Evolutionary conservation across 441 rosid species (phyloP).

Genomic region (Rhodomyrtus psidioides): DNA sequence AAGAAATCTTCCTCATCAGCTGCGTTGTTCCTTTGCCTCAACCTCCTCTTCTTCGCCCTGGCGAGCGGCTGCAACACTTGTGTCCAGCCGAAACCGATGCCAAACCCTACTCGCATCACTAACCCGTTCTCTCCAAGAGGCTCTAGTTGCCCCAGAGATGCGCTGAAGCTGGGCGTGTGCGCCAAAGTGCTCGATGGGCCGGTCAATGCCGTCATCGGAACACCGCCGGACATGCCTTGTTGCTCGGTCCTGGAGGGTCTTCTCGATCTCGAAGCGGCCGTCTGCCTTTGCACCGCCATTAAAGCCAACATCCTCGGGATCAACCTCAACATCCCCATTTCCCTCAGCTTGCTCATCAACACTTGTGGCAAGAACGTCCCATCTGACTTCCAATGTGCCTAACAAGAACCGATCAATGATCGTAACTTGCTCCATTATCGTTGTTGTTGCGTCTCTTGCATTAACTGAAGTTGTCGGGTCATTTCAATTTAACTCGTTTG

Average conservation of each 20-base stretch:
- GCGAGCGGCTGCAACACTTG: slow-evolving; percentile 42
- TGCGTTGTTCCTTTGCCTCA: slow-evolving; percentile 23
- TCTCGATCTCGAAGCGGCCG: slow-evolving; percentile 55
- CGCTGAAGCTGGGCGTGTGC: slow-evolving; percentile 47
- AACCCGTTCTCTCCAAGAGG: slow-evolving; percentile 10
- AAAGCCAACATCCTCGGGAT: slow-evolving; percentile 66
- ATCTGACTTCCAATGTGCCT: slow-evolving; percentile 57
- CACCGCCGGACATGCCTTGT: slow-evolving; percentile 47
- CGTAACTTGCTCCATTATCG: background rate
- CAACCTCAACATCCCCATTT: slow-evolving; percentile 48
- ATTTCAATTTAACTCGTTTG: background rate
- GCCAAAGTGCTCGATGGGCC: slow-evolving; percentile 44
- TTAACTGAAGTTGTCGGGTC: background rate
- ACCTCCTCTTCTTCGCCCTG: slow-evolving; percentile 25
- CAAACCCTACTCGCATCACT: slow-evolving; percentile 22
- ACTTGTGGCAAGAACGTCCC: slow-evolving; percentile 62
- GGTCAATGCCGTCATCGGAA: slow-evolving; percentile 34
- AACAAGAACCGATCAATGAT: background rate
- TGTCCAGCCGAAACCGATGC: slow-evolving; percentile 29
- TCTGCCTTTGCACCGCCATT: slow-evolving; percentile 72
- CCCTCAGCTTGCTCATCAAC: slow-evolving; percentile 52
- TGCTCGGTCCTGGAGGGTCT: slow-evolving; percentile 52
- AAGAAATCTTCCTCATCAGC: slow-evolving; percentile 8
- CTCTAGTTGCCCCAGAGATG: slow-evolving; percentile 50
- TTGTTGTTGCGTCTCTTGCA: background rate